Percentiles rank a stretch among this genome's conserved stretches.
Evolutionary conservation across 768 basidiomycete species (phyloP).

Genomic region (Tylopilus vinaceipallidus): DNA sequence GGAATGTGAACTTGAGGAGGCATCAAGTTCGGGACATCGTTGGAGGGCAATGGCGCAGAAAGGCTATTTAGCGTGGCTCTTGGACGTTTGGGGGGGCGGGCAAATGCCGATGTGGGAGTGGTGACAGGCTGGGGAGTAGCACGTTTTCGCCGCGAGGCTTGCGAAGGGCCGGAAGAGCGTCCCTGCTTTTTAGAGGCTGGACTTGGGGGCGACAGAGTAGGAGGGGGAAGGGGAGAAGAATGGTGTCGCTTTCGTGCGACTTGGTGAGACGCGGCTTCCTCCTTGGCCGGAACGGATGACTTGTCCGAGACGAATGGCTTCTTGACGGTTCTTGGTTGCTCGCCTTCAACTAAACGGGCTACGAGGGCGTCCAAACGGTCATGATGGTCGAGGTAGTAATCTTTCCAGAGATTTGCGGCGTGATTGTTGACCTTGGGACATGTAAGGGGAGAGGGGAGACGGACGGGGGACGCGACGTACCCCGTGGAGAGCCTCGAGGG

Average conservation of each 20-base stretch:
- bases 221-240: constrained; percentile 13
- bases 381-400: constrained; percentile 74
- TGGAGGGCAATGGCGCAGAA: constrained; percentile 39
- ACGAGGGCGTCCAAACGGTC: constrained; percentile 50
- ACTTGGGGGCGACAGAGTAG: constrained; percentile 18
- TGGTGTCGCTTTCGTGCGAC: constrained; percentile 38
- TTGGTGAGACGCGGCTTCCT: constrained; percentile 18
- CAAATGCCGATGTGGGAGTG: constrained; percentile 18
- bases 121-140: constrained; percentile 17
- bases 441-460: constrained; percentile 3
- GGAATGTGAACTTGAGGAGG: constrained; percentile 60
- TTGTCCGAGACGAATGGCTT: constrained; percentile 25
- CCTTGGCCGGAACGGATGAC: constrained; percentile 6
- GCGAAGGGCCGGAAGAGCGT: constrained; percentile 23
- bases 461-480: constrained; percentile 38
- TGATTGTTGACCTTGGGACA: constrained; percentile 41
- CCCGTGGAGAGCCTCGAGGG: constrained; percentile 65
- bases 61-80: constrained; percentile 58
- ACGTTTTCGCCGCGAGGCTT: constrained; percentile 26
- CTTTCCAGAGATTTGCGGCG: constrained; percentile 68
- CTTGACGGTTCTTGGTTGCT: constrained; percentile 30
- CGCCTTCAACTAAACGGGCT: constrained; percentile 21
- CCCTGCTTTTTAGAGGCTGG: constrained; percentile 24
- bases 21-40: constrained; percentile 46
- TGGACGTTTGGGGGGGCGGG: constrained; percentile 30